Percentiles rank a stretch among this genome's conserved stretches.
Evolutionary conservation across 495 filamentous ascomycete genomes (phyloP).

Genomic region (Astrothelium subdiscretum): DNA sequence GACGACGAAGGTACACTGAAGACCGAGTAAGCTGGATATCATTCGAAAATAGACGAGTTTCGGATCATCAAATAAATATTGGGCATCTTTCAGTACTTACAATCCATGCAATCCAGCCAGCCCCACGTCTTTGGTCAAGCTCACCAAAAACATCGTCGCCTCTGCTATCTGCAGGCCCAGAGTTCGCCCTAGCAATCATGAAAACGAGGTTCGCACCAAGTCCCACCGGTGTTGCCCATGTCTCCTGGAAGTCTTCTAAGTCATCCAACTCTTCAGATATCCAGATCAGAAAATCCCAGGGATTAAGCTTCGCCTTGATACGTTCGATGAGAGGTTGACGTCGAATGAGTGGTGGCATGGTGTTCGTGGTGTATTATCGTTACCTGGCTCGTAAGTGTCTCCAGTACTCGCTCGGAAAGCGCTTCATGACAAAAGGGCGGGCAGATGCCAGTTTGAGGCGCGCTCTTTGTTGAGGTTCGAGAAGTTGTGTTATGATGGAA

Average conservation of each 20-base stretch:
- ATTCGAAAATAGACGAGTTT: too few relatives aligned
- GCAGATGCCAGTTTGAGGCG: background rate
- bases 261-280: constrained; percentile 82
- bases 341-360: constrained; percentile 70
- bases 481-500: background rate
- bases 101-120: constrained; percentile 61
- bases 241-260: constrained; percentile 68
- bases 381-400: background rate
- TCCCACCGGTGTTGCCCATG: constrained; percentile 63
- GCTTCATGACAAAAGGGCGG: background rate
- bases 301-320: constrained; percentile 67
- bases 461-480: background rate
- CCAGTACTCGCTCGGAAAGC: background rate
- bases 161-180: constrained; percentile 32
- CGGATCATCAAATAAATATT: too few relatives aligned
- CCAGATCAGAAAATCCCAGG: constrained; percentile 78
- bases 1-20: constrained; percentile 55
- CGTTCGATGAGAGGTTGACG: constrained; percentile 63
- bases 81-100: constrained; percentile 57
- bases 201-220: constrained; percentile 65
- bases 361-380: background rate
- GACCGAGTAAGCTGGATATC: constrained; percentile 4
- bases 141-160: constrained; percentile 81
- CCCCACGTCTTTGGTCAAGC: constrained; percentile 33
- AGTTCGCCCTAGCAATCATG: constrained; percentile 72